Evolutionary conservation across 2,329 filamentous ascomycete species (phyloP).

Genomic region (Claviceps digitariae): DNA sequence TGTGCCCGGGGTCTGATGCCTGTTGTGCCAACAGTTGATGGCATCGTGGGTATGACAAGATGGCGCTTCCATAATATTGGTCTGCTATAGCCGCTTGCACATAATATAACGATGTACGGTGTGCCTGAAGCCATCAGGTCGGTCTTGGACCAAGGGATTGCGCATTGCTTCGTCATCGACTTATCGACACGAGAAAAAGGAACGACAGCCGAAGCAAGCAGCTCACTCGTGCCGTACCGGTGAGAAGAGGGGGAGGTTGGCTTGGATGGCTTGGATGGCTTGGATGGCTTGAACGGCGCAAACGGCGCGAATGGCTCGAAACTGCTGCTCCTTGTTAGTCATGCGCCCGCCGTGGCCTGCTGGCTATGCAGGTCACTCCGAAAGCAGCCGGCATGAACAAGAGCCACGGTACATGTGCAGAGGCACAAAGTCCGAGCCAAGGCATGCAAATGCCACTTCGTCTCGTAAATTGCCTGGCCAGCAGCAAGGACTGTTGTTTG

Average conservation of each 20-base stretch:
- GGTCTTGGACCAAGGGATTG: neutral
- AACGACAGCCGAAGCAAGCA: neutral
- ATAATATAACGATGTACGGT: neutral
- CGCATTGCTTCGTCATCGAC: neutral
- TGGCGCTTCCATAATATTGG: neutral
- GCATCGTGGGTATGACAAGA: constrained; percentile 2
- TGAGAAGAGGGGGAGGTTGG: neutral
- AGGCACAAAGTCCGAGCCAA: neutral
- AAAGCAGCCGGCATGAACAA: neutral
- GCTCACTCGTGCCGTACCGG: neutral
- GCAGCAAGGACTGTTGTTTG: neutral
- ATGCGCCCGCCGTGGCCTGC: neutral
- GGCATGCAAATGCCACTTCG: neutral
- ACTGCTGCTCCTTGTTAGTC: neutral
- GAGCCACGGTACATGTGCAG: neutral
- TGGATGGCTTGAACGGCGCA: neutral
- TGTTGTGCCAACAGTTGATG: neutral
- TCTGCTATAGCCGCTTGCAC: neutral
- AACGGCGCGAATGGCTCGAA: neutral
- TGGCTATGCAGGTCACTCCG: neutral
- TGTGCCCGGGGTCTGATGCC: neutral
- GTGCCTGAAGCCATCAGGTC: neutral
- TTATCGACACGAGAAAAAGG: neutral
- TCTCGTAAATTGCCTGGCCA: neutral
- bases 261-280: neutral